Base-by-base conservation (phyloP, 495 filamentous ascomycete genomes). In the Trichocladium uniseriatum region DNA sequence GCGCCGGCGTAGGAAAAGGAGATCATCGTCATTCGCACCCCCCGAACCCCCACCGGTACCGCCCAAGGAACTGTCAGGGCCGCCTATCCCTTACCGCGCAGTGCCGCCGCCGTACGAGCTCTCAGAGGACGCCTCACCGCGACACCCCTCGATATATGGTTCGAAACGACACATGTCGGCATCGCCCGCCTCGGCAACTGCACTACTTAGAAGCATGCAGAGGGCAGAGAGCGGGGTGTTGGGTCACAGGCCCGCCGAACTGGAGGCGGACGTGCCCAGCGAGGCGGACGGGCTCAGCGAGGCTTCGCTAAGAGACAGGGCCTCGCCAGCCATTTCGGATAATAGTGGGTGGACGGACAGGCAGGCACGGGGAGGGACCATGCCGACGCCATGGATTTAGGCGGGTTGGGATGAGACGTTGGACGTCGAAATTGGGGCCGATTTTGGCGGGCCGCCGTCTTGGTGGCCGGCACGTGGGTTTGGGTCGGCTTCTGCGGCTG, bases 51-150 rank as follows among this genome's bases (percentile, higher is more conserved):
- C 60, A 8, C 58, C 60, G 1, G 60, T 61, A 0, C 60, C 60
- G 13, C 60, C 60, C 13, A 63, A 63, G 16, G 60, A 58, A 34
- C 21, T 38, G 1, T 15, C 53, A 6, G 13, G 19, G 1, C 39
- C 49, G 10, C 49, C 45, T 3, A 9, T 44, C 19, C 22, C 45
- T 0, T 49, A 48, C 31, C 46, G 39, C 37, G 31, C 41, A 2
- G 46, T 51, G 3, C 41, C 49, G 11, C 58, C 46, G 29, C 49
- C 40, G 13, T 58, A 56, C 31, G 58, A 61, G 32, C 46, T 58
- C 13, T 49, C 55, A 1, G 53, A 56, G 4, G 52, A 58, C 16
- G 22, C 40, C 2, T 53, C 42, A 13, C 49, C 49, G 21, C 49
- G 31, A 6, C 41, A 7, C 6, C 22, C 24, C 1, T 50, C 49